Percentiles rank a stretch among this genome's conserved stretches.
Conservation (phyloP, 164 flowering plant species). For the Umbellularia californica region DNA sequence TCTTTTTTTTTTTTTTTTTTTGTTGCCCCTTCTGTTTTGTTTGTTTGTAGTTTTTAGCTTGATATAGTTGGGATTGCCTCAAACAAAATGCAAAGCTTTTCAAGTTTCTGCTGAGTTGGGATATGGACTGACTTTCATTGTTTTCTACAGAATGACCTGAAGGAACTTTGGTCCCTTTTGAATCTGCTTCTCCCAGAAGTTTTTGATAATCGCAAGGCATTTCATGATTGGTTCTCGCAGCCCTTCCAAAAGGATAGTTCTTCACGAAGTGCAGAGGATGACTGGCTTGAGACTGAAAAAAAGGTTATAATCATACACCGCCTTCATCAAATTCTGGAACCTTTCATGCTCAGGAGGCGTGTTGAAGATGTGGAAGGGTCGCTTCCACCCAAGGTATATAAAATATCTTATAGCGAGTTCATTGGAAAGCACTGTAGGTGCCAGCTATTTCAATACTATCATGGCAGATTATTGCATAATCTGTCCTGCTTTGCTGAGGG, state of each 20-base stretch:
- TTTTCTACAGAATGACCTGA: slow-evolving; percentile 86
- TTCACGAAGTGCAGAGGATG: slow-evolving; percentile 82
- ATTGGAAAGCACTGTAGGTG: not conserved
- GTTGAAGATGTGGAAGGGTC: slow-evolving; percentile 99
- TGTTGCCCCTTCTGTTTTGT: no score
- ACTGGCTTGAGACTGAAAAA: slow-evolving; percentile 99
- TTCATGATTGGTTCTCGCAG: slow-evolving; percentile 98
- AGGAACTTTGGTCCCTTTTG: slow-evolving; percentile 96
- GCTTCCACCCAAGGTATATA: slow-evolving; percentile 87
- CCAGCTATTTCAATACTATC: not conserved
- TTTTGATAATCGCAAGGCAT: slow-evolving; percentile 95
- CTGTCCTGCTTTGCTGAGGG: not conserved
- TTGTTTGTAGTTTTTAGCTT: not conserved
- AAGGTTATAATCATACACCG: slow-evolving; percentile 96
- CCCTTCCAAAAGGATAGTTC: slow-evolving; percentile 95
- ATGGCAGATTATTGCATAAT: not conserved
- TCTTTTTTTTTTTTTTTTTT: no score
- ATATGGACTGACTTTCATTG: not conserved
- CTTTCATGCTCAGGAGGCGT: slow-evolving; percentile 99
- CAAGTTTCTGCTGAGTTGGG: no score
- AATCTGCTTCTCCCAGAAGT: slow-evolving; percentile 98
- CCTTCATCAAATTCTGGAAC: slow-evolving; percentile 98
- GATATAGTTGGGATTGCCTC: not conserved
- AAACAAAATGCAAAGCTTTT: not conserved
- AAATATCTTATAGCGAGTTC: not conserved